Conservation (phyloP, 2,329 filamentous ascomycete genomes). For the Ascochyta viciae-villosae region DNA sequence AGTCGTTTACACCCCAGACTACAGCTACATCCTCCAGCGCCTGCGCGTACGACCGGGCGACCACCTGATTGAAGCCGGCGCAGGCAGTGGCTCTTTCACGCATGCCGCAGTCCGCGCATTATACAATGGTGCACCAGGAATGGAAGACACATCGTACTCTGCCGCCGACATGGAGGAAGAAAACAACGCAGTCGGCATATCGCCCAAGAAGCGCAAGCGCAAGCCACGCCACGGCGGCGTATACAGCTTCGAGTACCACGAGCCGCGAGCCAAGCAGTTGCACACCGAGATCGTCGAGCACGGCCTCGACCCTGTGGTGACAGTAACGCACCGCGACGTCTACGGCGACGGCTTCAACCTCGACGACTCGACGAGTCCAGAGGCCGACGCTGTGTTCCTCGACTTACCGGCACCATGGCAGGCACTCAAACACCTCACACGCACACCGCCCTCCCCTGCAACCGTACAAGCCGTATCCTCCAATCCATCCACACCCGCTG, state of each 20-base stretch:
- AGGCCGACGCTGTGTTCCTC: conserved; percentile 75
- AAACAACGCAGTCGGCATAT: conserved; percentile 34
- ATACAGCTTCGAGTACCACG: conserved; percentile 84
- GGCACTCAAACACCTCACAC: conserved; percentile 76
- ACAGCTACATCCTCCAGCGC: conserved; percentile 82
- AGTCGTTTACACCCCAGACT: conserved; percentile 86
- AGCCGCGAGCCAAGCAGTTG: conserved; percentile 73
- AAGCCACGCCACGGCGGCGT: conserved; percentile 66
- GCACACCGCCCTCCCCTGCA: conserved; percentile 50
- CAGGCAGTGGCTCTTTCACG: conserved; percentile 83
- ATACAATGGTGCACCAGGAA: conserved; percentile 71
- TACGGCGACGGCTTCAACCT: conserved; percentile 77
- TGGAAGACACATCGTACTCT: conserved; percentile 16
- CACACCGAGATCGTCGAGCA: conserved; percentile 73
- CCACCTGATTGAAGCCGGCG: conserved; percentile 79
- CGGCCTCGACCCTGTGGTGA: conserved; percentile 69
- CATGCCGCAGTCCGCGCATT: conserved; percentile 79
- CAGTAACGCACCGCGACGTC: conserved; percentile 79
- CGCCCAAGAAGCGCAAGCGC: conserved; percentile 37
- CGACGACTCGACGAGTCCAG: conserved; percentile 28
- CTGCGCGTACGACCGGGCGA: conserved; percentile 76
- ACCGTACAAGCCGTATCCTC: conserved; percentile 34
- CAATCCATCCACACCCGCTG: conserved; percentile 47
- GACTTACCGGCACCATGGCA: conserved; percentile 84
- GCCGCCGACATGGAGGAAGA: conserved; percentile 38